phyloP scores from a whole-genome alignment of 306 rosid species.

The Canavalia gladiata region DNA sequence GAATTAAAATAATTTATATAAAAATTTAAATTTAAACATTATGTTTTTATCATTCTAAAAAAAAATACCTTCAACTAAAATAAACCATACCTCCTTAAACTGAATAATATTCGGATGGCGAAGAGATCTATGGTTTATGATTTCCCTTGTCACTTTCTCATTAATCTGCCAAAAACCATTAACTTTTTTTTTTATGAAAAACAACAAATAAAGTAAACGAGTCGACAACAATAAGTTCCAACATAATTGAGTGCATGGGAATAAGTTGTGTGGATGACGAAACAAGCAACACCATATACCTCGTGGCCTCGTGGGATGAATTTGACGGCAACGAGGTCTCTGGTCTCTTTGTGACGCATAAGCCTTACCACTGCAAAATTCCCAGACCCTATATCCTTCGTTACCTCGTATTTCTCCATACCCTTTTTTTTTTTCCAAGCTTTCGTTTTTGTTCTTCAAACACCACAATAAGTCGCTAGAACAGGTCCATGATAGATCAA shows the following conservation, averaged over 20 bases:
- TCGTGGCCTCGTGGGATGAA: slow-evolving; percentile 58
- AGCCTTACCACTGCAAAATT: slow-evolving; percentile 65
- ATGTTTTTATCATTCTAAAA: too few relatives aligned
- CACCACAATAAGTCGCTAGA: background rate
- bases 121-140: slow-evolving; percentile 73
- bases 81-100: slow-evolving; percentile 58
- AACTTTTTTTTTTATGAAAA: background rate
- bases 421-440: background rate
- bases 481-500: background rate
- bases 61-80: background rate
- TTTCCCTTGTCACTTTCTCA: slow-evolving; percentile 64
- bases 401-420: slow-evolving; percentile 71
- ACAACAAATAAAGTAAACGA: background rate
- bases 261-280: too few relatives aligned
- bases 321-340: slow-evolving; percentile 70
- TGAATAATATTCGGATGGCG: slow-evolving; percentile 69
- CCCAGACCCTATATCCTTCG: slow-evolving; percentile 68
- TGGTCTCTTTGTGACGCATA: slow-evolving; percentile 65
- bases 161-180: slow-evolving; percentile 52
- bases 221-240: background rate
- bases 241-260: too few relatives aligned
- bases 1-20: too few relatives aligned
- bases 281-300: slow-evolving; percentile 8
- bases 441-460: background rate
- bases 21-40: too few relatives aligned